These are phyloP conservation scores for Sporobolomyces pararoseus DNA, from an alignment of 768 basidiomycete genomes.

Conservation along the genomic window DNA sequence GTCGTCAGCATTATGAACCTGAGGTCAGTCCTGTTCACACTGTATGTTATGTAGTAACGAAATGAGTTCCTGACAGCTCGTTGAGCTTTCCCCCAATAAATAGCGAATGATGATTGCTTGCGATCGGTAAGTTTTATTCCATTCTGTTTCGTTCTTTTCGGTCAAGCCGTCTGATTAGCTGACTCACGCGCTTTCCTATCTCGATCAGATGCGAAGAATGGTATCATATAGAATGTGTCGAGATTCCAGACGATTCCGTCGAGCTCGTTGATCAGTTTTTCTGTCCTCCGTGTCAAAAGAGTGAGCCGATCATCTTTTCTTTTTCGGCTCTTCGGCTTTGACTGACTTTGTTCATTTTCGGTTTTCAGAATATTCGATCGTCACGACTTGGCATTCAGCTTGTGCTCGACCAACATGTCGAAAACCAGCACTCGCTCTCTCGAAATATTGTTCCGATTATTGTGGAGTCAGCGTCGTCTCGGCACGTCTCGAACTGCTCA, in stretches of 20 bases:
- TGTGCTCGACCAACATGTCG: conserved; percentile 61
- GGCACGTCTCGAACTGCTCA: conserved; percentile 61
- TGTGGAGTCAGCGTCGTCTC: conserved; percentile 60
- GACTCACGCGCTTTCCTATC: too few relatives aligned
- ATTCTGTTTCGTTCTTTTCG: not conserved
- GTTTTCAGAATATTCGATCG: too few relatives aligned
- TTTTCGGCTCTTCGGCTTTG: too few relatives aligned
- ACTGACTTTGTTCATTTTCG: too few relatives aligned
- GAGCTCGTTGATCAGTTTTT: conserved; percentile 90
- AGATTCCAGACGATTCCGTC: conserved; percentile 72
- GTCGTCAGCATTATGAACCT: conserved; percentile 80
- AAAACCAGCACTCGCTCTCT: conserved; percentile 73
- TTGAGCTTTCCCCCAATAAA: not conserved
- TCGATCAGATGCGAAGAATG: conserved; percentile 77
- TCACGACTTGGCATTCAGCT: conserved; percentile 47
- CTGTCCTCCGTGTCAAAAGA: conserved; percentile 71
- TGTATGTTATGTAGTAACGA: too few relatives aligned
- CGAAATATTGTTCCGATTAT: conserved; percentile 86
- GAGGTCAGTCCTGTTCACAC: conserved; percentile 50
- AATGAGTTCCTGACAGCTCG: not conserved
- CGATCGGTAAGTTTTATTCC: conserved; percentile 59
- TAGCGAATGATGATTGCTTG: conserved; percentile 82
- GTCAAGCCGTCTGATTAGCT: not conserved
- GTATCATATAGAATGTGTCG: conserved; percentile 84
- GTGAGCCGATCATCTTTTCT: conserved; percentile 54